Evolutionary conservation across 176 grass and related monocot genomes (phyloP).

Genomic region (Elymus sibiricus): DNA sequence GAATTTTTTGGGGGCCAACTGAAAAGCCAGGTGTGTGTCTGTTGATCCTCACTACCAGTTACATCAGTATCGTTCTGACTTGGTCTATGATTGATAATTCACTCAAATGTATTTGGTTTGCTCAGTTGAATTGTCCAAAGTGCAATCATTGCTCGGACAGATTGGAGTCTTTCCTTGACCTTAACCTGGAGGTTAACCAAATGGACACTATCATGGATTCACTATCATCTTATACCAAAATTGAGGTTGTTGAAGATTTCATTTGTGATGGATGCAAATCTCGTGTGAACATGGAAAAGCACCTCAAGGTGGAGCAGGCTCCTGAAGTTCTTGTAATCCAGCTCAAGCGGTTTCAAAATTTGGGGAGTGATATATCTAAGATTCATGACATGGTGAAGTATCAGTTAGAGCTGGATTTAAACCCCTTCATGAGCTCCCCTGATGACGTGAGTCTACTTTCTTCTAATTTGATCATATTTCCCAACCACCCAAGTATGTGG

Average conservation of each 20-base stretch:
- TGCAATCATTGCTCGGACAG: constrained; percentile 44
- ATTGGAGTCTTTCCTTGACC: constrained; percentile 52
- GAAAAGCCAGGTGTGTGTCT: constrained; percentile 50
- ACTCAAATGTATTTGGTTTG: background rate
- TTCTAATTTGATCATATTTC: constrained; percentile 6
- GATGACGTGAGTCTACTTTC: constrained; percentile 22
- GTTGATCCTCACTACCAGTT: background rate
- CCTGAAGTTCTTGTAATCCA: constrained; percentile 59
- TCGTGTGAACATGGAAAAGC: constrained; percentile 53
- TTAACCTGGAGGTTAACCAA: constrained; percentile 55
- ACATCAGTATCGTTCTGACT: background rate
- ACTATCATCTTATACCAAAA: constrained; percentile 49
- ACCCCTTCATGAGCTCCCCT: constrained; percentile 33
- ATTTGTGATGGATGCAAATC: constrained; percentile 50
- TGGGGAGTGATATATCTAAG: constrained; percentile 1
- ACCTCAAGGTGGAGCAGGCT: constrained; percentile 40
- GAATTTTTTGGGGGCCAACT: constrained; percentile 47
- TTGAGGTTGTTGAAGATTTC: constrained; percentile 51
- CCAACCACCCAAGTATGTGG: background rate
- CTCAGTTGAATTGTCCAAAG: constrained; percentile 45
- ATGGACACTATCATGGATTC: constrained; percentile 32
- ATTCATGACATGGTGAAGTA: constrained; percentile 36
- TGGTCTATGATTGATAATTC: background rate
- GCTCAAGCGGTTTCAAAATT: constrained; percentile 52
- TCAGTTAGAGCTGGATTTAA: constrained; percentile 38